Base-by-base conservation (phyloP, 805 yeast species). In the Candida mattraensis region DNA sequence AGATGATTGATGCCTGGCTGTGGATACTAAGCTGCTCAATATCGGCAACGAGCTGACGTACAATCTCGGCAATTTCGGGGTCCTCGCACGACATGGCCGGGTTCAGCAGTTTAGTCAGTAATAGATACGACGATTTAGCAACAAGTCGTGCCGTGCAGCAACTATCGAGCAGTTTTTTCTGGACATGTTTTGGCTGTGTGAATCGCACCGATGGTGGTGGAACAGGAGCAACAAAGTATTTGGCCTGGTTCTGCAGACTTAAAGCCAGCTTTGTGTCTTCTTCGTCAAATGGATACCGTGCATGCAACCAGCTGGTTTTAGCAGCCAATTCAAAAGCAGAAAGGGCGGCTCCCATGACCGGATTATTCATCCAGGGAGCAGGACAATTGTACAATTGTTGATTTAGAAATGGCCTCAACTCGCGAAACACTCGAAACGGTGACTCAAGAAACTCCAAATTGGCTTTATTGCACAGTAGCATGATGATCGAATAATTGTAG, bases 291-390 rank as follows among this genome's bases (percentile, higher is more conserved):
- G 51, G 51, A 18, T 32, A 37, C 9, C 30, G 31, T 24, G 60
- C 38, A 9, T 57, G 54, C n/a, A 66, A 45, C 61, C 61, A 64
- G 5, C 59, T 50, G 3, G 60, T 45, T 36, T 66, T 66, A 11
- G 67, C 65, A 12, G 60, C 38, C 13, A 63, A 40, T 34, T 64
- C 68, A 37, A 63, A 62, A 7, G 61, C 58, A 13, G 55, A 55
- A 5, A 51, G 37, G 3, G 68, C 60, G 8, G 69, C 60, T 3
- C 71, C 71, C 39, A 61, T 47, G 7, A 66, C 61, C 0, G 71
- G 70, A 31, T 64, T 60, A 34, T 63, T 66, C 62, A 64, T 58
- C 68, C 68, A 66, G 24, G 54, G 55, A 8, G 45, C 43, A 6
- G 53, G 52, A 24, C 47, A 40, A 7, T 53, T 52, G 42, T 60